Evolutionary conservation across 352 stramenopile genomes (phyloP), one percentile per base, ranked within the genome.

Genomic region (Phytophthora pseudosyringae): DNA sequence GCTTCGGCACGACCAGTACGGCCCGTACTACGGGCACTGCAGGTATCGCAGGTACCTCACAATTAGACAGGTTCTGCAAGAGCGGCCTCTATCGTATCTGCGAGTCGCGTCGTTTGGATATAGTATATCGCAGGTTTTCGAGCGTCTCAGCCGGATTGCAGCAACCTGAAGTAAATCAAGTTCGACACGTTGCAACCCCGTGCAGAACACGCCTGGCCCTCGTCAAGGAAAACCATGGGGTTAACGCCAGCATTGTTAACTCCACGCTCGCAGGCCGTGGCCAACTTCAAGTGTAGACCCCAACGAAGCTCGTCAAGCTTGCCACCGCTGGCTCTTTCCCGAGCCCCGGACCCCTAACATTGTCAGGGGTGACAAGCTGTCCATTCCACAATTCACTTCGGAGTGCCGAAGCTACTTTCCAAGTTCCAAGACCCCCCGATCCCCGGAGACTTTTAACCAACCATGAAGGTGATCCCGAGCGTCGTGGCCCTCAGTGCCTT

Each of bases 401-500:
- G 16, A 36, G 38, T 16, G 38, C 56, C 56, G 56, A 64, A 64
- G 56, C 56, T 43, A 52, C 40, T n/a, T n/a, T 61, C 35, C 57
- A 48, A 49, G 32, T 41, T 56, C 39, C 46, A 57, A 58, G 57
- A 21, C 44, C 25, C 15, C 10, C 31, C 40, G 46, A 57, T 38
- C 38, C 36, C 43, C 36, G 38, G 41, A 54, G 32, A 44, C 52
- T 53, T 61, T 16, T 4, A 40, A 59, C 25, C 41, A 72, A 68
- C 12, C 29, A 69, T 69, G 61, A 69, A 69, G 46, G 61, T 64
- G 13, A 50, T 71, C 35, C 57, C 64, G 29, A 71, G 43, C 44
- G 41, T 64, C 39, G 3, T 64, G 25, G 52, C 58, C 38, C 33
- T 73, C 18, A 25, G 64, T n/a, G 58, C 57, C 33, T 61, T 71